Evolutionary conservation across 2,329 filamentous ascomycete genomes (phyloP).

Genomic region (Phaeosphaeriaceae sp.): DNA sequence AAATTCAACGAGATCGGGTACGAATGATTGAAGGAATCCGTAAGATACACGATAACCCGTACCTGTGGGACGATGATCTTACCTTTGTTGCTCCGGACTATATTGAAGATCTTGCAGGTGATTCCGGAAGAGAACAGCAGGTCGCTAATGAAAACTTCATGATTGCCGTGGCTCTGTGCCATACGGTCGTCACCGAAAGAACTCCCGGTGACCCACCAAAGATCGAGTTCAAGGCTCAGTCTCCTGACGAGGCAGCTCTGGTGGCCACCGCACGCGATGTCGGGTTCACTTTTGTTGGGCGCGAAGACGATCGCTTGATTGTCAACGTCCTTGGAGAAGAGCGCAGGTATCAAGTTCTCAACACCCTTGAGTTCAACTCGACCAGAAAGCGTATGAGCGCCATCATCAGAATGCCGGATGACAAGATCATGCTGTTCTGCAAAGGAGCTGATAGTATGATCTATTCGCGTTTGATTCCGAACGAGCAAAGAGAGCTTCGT

Average conservation of each 20-base stretch:
- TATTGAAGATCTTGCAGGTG: conserved; percentile 79
- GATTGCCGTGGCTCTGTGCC: conserved; percentile 92
- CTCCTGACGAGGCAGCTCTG: conserved; percentile 92
- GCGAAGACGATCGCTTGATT: conserved; percentile 78
- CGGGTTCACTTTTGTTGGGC: conserved; percentile 89
- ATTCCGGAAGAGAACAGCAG: conserved; percentile 77
- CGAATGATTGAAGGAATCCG: conserved; percentile 76
- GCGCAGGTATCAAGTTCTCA: conserved; percentile 83
- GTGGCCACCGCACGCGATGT: conserved; percentile 94
- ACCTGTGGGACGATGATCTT: conserved; percentile 84
- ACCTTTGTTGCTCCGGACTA: conserved; percentile 94
- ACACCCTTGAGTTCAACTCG: conserved; percentile 97
- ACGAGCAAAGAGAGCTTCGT: conserved; percentile 84
- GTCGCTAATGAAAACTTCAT: conserved; percentile 87
- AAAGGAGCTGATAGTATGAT: conserved; percentile 98
- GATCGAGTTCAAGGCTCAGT: conserved; percentile 96
- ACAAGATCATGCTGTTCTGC: conserved; percentile 88
- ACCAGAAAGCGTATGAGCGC: conserved; percentile 97
- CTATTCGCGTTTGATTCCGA: conserved; percentile 84
- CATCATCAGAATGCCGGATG: conserved; percentile 92
- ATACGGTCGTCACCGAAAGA: conserved; percentile 92
- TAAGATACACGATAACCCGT: conserved; percentile 84
- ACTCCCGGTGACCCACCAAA: conserved; percentile 87
- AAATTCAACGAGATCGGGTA: conserved; percentile 79
- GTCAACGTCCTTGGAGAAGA: conserved; percentile 89